Evolutionary conservation across 805 yeast species (phyloP).

Genomic region (Hanseniaspora meyeri): DNA sequence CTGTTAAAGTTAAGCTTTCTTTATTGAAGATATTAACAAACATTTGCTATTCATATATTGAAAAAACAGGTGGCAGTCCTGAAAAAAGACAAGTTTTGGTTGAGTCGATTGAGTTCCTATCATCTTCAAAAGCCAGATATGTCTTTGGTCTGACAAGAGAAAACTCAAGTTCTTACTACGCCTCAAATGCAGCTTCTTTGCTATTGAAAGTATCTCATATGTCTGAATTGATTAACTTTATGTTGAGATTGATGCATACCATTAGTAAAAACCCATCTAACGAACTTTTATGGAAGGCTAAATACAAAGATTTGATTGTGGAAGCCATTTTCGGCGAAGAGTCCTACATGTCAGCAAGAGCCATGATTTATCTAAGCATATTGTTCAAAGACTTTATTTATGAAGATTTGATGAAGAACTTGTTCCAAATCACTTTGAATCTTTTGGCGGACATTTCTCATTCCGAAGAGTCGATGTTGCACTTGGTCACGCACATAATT

Average conservation of each 20-base stretch:
- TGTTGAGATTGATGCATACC: conserved; percentile 39
- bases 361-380: conserved; percentile 57
- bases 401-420: conserved; percentile 35
- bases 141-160: conserved; percentile 58
- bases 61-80: conserved; percentile 40
- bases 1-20: conserved; percentile 43
- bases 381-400: conserved; percentile 51
- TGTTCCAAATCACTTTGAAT: conserved; percentile 25
- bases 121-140: conserved; percentile 54
- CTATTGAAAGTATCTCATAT: conserved; percentile 33
- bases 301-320: conserved; percentile 53
- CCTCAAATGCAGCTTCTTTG: conserved; percentile 30
- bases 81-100: conserved; percentile 33
- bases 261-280: conserved; percentile 37
- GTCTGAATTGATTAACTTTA: conserved; percentile 46
- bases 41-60: conserved; percentile 54
- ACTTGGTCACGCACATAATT: conserved; percentile 30
- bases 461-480: conserved; percentile 24
- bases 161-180: conserved; percentile 28
- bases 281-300: conserved; percentile 44
- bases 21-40: conserved; percentile 53
- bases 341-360: conserved; percentile 54
- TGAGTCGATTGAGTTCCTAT: conserved; percentile 31
- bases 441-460: conserved; percentile 28
- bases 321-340: conserved; percentile 46